Percentiles rank a stretch among this genome's conserved stretches.
phyloP scores from a whole-genome alignment of 192 early-diverging fungal genomes.

The Umbelopsis ramanniana region DNA sequence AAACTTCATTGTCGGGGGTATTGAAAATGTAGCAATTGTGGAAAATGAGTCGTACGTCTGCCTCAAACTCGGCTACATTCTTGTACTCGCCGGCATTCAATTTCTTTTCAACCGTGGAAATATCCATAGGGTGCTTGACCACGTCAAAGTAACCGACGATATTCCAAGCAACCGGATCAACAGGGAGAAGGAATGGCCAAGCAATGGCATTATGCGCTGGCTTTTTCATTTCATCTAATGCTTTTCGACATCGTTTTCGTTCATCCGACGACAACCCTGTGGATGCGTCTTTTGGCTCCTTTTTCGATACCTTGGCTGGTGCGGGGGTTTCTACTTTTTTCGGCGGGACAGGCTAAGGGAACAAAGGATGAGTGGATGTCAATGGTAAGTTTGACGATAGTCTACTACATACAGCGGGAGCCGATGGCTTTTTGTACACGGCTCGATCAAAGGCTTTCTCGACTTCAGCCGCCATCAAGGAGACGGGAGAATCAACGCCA shows the following conservation, averaged over 20 bases:
- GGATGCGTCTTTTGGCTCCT: not conserved
- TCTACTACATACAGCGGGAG: slow-evolving; percentile 46
- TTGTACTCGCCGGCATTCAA: slow-evolving; percentile 65
- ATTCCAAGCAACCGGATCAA: slow-evolving; percentile 79
- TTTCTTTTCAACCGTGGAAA: slow-evolving; percentile 69
- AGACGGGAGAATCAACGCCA: slow-evolving; percentile 66
- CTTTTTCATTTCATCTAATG: slow-evolving; percentile 35
- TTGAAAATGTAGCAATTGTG: slow-evolving; percentile 82
- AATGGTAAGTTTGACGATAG: slow-evolving; percentile 16
- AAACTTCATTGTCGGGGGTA: slow-evolving; percentile 56
- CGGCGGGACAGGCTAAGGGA: not conserved
- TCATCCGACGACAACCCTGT: slow-evolving; percentile 21
- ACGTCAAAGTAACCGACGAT: slow-evolving; percentile 83
- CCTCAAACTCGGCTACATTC: slow-evolving; percentile 60
- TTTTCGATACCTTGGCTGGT: not conserved
- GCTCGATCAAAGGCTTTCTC: slow-evolving; percentile 66
- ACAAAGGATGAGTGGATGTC: not conserved
- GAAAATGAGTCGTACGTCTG: slow-evolving; percentile 73
- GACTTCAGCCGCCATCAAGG: slow-evolving; percentile 64
- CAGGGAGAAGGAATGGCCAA: slow-evolving; percentile 75
- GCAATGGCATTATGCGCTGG: slow-evolving; percentile 12
- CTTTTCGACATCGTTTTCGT: slow-evolving; percentile 27
- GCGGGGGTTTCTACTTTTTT: not conserved
- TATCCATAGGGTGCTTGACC: slow-evolving; percentile 81
- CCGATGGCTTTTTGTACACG: slow-evolving; percentile 62